Percentiles rank a stretch among this genome's conserved stretches.
Conservation (phyloP, 257 asterid species). For the Solanum medicagineum region DNA sequence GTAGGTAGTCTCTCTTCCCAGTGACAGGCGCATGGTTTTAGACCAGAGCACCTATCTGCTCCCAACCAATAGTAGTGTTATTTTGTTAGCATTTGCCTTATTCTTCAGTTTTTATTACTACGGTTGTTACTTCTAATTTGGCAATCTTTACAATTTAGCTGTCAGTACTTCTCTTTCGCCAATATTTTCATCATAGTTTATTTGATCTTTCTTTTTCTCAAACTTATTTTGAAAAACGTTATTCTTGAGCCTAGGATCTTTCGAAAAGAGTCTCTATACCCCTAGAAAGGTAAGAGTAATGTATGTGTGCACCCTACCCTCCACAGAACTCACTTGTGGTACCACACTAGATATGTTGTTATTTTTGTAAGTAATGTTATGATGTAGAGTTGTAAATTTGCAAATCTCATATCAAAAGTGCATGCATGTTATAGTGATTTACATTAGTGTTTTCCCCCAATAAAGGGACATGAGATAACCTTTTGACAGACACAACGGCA, state of each 20-base stretch:
- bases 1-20: background rate
- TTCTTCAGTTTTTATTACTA: background rate
- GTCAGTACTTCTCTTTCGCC: background rate
- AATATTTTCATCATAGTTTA: background rate
- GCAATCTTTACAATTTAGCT: background rate
- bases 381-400: background rate
- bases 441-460: background rate
- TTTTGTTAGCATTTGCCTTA: background rate
- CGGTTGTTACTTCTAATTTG: background rate
- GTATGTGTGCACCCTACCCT: background rate
- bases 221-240: background rate
- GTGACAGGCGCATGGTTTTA: background rate
- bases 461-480: background rate
- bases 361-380: background rate
- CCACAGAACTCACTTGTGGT: background rate
- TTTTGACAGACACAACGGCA: background rate
- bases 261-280: background rate
- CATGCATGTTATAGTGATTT: background rate
- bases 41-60: background rate
- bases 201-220: background rate
- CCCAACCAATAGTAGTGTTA: background rate
- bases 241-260: background rate
- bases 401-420: background rate
- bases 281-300: background rate
- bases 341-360: background rate